Evolutionary conservation across 495 filamentous ascomycete genomes (phyloP), one percentile per base, ranked within the genome.

Genomic region (Neurospora pannonica): DNA sequence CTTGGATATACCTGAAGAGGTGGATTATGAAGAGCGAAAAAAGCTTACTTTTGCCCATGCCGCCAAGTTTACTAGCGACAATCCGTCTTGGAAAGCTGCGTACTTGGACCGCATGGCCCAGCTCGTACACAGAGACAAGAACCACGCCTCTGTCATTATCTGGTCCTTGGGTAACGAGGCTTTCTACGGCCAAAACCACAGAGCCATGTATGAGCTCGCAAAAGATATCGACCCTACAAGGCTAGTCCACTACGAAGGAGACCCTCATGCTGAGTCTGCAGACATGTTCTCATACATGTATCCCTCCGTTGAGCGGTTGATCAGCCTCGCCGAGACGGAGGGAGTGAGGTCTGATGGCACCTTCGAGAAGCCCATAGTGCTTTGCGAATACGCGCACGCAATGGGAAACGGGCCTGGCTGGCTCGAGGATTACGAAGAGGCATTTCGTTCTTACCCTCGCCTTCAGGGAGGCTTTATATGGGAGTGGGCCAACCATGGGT

Each of bases 351-450:
- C 38, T 0, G 82, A 84, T 24, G 85, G 85, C 10, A 79, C 79
- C 38, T 88, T 85, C 38, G 78, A 82, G 38, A 86, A 86, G 73
- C 90, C 90, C 0, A 80, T 92, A 4, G 81, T 93, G 17, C 81
- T 93, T 8, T 92, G 90, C 75, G 91, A 93, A 77, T 93, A 90
- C 74, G 87, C 84, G 2, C 90, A 92, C 75, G 89, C 91, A 0
- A 92, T 93, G 91, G 91, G 91, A 3, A 93, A 92, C 73, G 91
- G 90, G 0, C 91, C 91, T 0, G 91, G 91, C 2, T 86, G 84
- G 28, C 83, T 92, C 7, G 84, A 90, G 77, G 91, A 92, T 74
- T 93, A 93, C 74, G 83, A 88, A 46, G 83, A 90, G 21, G 83
- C 84, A 1, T 93, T 92, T 76, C 85, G 85, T 17, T 80, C 85